Base-by-base conservation (phyloP, 1,139 yeast species). In the Pichia sp. region DNA sequence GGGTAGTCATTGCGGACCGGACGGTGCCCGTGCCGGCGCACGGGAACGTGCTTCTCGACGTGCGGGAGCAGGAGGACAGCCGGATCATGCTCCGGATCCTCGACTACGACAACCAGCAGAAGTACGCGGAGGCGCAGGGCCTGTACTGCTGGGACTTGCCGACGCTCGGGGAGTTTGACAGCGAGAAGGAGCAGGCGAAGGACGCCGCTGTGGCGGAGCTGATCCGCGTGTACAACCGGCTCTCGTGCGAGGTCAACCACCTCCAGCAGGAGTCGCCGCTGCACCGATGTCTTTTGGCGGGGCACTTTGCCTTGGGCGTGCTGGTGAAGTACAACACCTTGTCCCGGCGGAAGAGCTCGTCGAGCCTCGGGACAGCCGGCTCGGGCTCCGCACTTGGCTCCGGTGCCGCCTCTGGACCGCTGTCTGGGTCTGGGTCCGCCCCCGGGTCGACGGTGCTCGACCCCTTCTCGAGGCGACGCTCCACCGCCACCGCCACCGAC, bases 231-330 rank as follows among this genome's bases (percentile, higher is more conserved):
- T 54, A 30, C 23, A 51, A 54, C 32, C 45, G 41, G 45, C 19
- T 49, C 16, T 23, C 44, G 1, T 26, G 34, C 13, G n/a, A 42
- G 1, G 16, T 42, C 8, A 6, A 8, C 5, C 29, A 48, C 31
- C 43, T 54, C 13, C 52, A 48, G n/a, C 6, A 16, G 4, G 54
- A 54, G 13, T 54, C 57, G 2, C 57, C 57, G 4, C 8, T 54
- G 8, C 26, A 49, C n/a, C 41, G 31, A 6, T 48, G 53, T 36
- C 26, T 54, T 15, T 15, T 49, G 3, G 57, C 57, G 4, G 57
- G 54, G 2, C 52, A 51, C 36, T 51, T 49, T 51, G 54, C 57
- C 31, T 34, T 54, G 8, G 48, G 53, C 10, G 36, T 26, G 19
- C 16, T 51, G 10, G 16, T 54, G 4, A 51, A 49, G 11, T 43